These are phyloP conservation scores for Yarrowia deformans DNA, from an alignment of 805 yeast genomes.

Conservation along the genomic window DNA sequence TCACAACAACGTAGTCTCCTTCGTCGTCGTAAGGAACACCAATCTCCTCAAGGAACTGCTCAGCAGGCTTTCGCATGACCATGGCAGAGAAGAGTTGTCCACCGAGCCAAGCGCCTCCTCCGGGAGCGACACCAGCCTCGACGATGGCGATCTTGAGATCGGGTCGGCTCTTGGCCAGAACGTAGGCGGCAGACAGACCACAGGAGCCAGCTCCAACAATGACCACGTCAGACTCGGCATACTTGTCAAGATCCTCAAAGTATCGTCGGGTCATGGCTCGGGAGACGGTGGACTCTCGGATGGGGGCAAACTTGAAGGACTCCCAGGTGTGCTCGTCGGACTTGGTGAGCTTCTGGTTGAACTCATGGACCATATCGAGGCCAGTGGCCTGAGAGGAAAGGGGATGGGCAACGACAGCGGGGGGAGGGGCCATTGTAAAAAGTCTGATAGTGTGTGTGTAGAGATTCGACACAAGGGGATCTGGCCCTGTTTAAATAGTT, in stretches of 20 bases:
- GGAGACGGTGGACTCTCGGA: conserved; percentile 78
- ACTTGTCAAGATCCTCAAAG: conserved; percentile 74
- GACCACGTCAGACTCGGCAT: conserved; percentile 76
- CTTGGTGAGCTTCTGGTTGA: conserved; percentile 38
- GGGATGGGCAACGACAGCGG: conserved; percentile 33
- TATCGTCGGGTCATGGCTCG: conserved; percentile 81
- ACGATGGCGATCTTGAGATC: conserved; percentile 75
- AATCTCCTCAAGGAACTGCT: conserved; percentile 67
- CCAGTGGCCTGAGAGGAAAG: conserved; percentile 32
- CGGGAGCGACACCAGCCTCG: conserved; percentile 78
- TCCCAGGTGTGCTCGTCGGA: conserved; percentile 61
- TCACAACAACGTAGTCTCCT: conserved; percentile 80
- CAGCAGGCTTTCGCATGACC: conserved; percentile 83
- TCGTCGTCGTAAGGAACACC: conserved; percentile 76
- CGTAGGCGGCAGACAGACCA: conserved; percentile 78
- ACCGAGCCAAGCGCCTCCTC: conserved; percentile 83
- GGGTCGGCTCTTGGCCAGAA: conserved; percentile 74
- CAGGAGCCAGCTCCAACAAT: conserved; percentile 82
- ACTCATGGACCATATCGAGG: conserved; percentile 30
- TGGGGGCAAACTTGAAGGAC: conserved; percentile 70
- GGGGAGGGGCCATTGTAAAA: conserved; percentile 6
- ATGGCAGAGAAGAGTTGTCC: conserved; percentile 80
- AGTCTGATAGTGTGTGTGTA: background rate
- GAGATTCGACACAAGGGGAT: background rate
- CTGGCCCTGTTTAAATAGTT: background rate